Evolutionary conservation across 257 asterid species (phyloP).

Genomic region (Ocimum tenuiflorum): DNA sequence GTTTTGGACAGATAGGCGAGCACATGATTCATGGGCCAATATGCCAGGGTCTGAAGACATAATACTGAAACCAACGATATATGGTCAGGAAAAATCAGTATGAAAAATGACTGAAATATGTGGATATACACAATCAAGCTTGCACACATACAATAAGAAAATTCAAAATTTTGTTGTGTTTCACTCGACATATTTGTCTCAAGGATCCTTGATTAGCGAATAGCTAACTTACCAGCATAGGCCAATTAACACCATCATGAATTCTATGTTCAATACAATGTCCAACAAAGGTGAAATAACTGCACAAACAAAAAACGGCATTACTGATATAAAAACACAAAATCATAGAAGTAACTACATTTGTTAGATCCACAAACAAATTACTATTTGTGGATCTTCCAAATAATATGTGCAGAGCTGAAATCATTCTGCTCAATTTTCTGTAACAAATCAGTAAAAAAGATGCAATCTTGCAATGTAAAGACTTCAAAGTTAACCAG

Average conservation of each 20-base stretch:
- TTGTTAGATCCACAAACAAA: background rate
- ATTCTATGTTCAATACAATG: conserved; percentile 29
- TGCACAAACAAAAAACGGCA: conserved; percentile 21
- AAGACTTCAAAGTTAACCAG: background rate
- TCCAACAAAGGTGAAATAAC: conserved; percentile 32
- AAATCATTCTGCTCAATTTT: no score
- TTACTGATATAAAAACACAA: background rate
- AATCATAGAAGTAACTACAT: background rate
- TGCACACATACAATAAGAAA: background rate
- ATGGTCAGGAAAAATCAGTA: conserved; percentile 8
- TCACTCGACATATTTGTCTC: background rate
- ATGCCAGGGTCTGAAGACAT: conserved; percentile 41
- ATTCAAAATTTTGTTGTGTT: background rate
- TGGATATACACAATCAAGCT: background rate
- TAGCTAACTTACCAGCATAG: conserved; percentile 34
- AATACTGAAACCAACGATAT: conserved; percentile 33
- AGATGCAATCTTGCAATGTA: background rate
- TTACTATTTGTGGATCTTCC: background rate
- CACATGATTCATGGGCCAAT: conserved; percentile 21
- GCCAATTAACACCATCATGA: conserved; percentile 33
- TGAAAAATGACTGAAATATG: background rate
- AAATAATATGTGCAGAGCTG: background rate
- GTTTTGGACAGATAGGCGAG: conserved; percentile 9
- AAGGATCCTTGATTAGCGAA: background rate
- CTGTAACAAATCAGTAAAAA: background rate